phyloP scores from a whole-genome alignment of 306 rosid genomes.

The Begonia masoniana region DNA sequence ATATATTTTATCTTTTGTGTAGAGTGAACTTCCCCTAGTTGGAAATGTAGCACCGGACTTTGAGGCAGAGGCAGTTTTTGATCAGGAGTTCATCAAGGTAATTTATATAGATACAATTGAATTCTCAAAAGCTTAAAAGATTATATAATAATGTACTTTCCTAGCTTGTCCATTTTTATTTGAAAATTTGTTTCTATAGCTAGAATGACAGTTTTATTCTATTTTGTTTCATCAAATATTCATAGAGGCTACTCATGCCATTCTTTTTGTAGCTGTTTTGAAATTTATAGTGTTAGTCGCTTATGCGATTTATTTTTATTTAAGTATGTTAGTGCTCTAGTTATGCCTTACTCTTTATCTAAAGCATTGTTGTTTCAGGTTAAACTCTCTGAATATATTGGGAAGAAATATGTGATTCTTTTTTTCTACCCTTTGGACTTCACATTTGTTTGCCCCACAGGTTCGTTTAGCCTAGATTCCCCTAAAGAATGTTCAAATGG shows the following conservation, averaged over 20 bases:
- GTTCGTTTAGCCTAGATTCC: slow-evolving; percentile 19
- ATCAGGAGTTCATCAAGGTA: slow-evolving; percentile 2
- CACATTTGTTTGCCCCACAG: slow-evolving; percentile 96
- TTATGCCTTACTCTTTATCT: neutral
- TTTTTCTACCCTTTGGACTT: slow-evolving; percentile 93
- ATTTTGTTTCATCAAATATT: no score
- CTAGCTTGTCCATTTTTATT: no score
- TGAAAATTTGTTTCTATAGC: no score
- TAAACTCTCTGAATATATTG: slow-evolving; percentile 76
- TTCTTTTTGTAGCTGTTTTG: no score
- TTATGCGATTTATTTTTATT: no score
- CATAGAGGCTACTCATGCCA: no score
- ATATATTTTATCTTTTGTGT: neutral
- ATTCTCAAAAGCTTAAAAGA: no score
- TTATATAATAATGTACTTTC: no score
- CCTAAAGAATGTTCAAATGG: neutral
- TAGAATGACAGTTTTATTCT: no score
- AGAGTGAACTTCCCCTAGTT: slow-evolving; percentile 4
- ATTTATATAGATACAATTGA: neutral
- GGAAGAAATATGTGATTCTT: slow-evolving; percentile 84
- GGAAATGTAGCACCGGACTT: slow-evolving; percentile 1
- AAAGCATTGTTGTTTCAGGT: slow-evolving; percentile 37
- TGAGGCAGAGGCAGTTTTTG: slow-evolving; percentile 2
- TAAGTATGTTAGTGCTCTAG: no score
- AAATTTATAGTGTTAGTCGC: no score